A percentile compares a stretch with the other conserved stretches of the same genome.
Evolutionary conservation across 768 basidiomycete genomes (phyloP).

Genomic region (Melanogaster broomeanus): DNA sequence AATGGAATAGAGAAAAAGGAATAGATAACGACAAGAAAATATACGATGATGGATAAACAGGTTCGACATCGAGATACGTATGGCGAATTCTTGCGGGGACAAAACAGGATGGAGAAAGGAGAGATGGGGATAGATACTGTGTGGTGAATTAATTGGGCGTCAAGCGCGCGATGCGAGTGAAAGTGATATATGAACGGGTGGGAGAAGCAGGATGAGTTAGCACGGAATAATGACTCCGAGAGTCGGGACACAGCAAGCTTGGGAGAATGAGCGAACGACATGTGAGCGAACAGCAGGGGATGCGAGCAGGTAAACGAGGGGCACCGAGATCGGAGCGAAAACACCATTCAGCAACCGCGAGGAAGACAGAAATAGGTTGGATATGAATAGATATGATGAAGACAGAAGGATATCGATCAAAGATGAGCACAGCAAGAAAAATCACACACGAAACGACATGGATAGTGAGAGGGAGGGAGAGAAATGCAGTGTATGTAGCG

Average conservation of each 20-base stretch:
- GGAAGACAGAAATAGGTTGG: constrained; percentile 1
- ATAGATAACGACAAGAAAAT: constrained; percentile 5
- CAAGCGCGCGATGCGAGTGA: neutral
- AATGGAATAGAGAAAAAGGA: neutral
- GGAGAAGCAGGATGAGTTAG: constrained; percentile 8
- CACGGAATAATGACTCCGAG: constrained; percentile 10
- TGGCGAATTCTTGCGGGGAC: neutral
- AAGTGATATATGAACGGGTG: constrained; percentile 8
- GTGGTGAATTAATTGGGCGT: neutral
- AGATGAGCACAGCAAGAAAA: constrained; percentile 14
- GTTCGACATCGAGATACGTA: neutral
- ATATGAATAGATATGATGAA: neutral
- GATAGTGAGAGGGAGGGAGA: constrained; percentile 1
- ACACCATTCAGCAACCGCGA: constrained; percentile 5
- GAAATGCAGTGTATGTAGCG: constrained; percentile 2
- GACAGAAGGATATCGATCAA: constrained; percentile 3
- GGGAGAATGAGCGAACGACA: constrained; percentile 4
- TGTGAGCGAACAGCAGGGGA: neutral
- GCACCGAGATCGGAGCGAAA: constrained; percentile 8
- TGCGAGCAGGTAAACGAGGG: neutral
- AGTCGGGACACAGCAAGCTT: constrained; percentile 6
- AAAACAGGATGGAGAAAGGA: no score
- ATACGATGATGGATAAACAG: constrained; percentile 20
- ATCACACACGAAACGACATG: constrained; percentile 1
- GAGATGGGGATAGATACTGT: neutral